Conservation (phyloP, 139 green algal genomes). For the Chlorella sp. region DNA sequence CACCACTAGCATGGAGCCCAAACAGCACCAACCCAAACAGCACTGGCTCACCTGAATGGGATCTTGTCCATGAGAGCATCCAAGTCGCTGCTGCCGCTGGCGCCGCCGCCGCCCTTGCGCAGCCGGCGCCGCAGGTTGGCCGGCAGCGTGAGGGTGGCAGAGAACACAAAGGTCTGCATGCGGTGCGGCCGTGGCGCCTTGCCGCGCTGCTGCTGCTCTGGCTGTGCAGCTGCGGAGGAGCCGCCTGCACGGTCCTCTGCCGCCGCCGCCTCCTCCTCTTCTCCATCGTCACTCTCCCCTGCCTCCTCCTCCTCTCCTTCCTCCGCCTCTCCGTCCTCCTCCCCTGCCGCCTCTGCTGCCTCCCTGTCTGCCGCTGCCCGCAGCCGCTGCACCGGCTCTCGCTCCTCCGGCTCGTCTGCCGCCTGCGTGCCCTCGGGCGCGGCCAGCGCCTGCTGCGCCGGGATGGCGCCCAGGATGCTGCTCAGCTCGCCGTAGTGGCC, state of each 20-base stretch:
- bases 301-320: constrained; percentile 27
- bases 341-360: constrained; percentile 9
- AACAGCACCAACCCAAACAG: background rate
- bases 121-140: constrained; percentile 72
- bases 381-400: background rate
- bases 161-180: constrained; percentile 97
- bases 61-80: constrained; percentile 83
- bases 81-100: constrained; percentile 69
- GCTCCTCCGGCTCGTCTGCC: background rate
- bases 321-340: constrained; percentile 5
- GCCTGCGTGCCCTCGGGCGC: background rate
- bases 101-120: constrained; percentile 69
- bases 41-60: constrained; percentile 13
- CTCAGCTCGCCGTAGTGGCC: constrained; percentile 88
- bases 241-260: background rate
- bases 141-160: constrained; percentile 95
- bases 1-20: no score
- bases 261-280: constrained; percentile 32
- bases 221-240: no score
- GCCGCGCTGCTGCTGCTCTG: background rate
- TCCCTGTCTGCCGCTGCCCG: background rate
- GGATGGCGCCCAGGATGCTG: constrained; percentile 80
- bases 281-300: constrained; percentile 12
- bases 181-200: background rate
- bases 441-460: background rate